Percentiles rank a stretch among this genome's conserved stretches.
These are phyloP conservation scores for Fusarium pseudograminearum DNA, from an alignment of 2,329 filamentous ascomycete genomes.

Conservation along the genomic window DNA sequence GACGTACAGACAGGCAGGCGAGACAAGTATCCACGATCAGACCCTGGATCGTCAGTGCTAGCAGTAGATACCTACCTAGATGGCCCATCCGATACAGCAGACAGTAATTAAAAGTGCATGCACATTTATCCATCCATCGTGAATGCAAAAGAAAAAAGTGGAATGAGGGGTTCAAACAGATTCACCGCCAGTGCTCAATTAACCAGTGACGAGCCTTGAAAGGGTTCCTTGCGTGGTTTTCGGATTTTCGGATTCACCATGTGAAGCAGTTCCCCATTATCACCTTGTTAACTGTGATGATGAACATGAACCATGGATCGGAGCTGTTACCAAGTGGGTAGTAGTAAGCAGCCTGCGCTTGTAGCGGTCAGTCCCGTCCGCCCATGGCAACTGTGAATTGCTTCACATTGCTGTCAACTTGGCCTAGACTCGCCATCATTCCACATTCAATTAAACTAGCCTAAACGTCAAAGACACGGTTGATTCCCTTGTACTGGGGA, in stretches of 20 bases:
- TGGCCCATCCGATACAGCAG: background rate
- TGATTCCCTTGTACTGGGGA: constrained; percentile 4
- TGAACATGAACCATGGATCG: background rate
- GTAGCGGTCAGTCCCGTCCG: constrained; percentile 16
- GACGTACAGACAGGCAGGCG: background rate
- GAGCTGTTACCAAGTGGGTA: background rate
- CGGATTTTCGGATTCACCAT: constrained; percentile 20
- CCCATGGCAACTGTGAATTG: constrained; percentile 13
- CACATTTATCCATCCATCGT: constrained; percentile 7
- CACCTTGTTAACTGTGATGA: constrained; percentile 2
- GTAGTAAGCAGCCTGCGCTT: background rate
- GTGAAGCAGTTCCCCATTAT: constrained; percentile 16
- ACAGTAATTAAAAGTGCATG: constrained; percentile 1
- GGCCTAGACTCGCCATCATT: constrained; percentile 16
- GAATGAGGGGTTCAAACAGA: constrained; percentile 32
- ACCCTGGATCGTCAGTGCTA: constrained; percentile 37
- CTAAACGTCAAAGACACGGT: constrained; percentile 4
- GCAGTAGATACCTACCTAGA: background rate
- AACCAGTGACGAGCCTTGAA: constrained; percentile 10
- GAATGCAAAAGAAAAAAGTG: constrained; percentile 21
- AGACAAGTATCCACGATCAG: constrained; percentile 18
- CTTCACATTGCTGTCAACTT: constrained; percentile 11
- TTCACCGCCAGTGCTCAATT: constrained; percentile 29
- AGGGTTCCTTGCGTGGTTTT: constrained; percentile 7
- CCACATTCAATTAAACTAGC: constrained; percentile 1